Evolutionary conservation across 2,329 filamentous ascomycete genomes (phyloP), one percentile per base, ranked within the genome.

Genomic region (Hypoxylon sp.): DNA sequence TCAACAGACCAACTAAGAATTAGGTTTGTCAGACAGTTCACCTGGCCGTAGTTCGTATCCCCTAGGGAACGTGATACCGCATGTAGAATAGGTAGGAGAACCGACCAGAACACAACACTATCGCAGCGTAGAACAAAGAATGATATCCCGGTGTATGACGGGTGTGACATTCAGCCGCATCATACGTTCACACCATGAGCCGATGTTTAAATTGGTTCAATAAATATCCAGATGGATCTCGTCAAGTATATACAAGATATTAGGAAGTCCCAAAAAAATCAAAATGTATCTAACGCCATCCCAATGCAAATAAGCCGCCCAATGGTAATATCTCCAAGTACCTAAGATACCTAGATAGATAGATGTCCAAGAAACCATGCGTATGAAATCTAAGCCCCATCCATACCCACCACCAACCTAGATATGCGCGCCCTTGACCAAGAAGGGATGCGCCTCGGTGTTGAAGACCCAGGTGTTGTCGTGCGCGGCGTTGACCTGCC

Each of bases 391-490:
- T 11, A 2, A 16, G 11, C 3, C 34, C 30, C 9, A 15, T 20
- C 9, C 27, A 37, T 41, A 19, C 12, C 19, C 21, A 15, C 52
- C 59, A 19, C 12, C 19, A 17, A 15, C 52, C 59, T 46, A 69
- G 37, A 63, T 60, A 8, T 65, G 65, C 17, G 31, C 60, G 1
- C 67, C 67, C 12, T 57, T 63, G 35, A 68, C 65, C 32, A 31
- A 55, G 36, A 69, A 29, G 8, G 67, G 67, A 40, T 69, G 67
- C 4, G 66, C 66, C 60, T 69, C 72, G 35, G 79, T 75, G 65
- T 79, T 83, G 69, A 83, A 85, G 12, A 78, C 73, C 4, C 80
- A 83, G 52, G 73, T 47, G 59, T 79, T 80, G n/a, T 68, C 63
- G 36, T 71, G 68, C 32, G 71, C 69, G 7, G 71, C 70, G 58